A percentile compares a stretch with the other conserved stretches of the same genome.
Conservation (phyloP, 1,284 basidiomycete genomes). For the Wolfiporia cocos region DNA sequence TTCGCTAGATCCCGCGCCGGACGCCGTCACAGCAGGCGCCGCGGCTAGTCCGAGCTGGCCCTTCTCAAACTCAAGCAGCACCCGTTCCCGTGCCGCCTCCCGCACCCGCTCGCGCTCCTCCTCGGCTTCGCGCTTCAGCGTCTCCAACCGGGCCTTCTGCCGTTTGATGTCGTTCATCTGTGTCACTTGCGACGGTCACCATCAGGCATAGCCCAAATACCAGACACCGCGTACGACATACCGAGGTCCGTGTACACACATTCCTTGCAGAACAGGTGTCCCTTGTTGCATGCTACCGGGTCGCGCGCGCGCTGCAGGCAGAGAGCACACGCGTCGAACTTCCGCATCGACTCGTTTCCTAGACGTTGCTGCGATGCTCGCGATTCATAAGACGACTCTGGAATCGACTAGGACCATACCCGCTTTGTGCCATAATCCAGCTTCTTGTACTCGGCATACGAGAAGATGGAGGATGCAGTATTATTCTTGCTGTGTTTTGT, state of each 20-base stretch:
- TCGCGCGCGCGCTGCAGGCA: constrained; percentile 78
- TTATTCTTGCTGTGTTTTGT: constrained; percentile 89
- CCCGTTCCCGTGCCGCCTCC: constrained; percentile 76
- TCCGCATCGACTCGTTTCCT: constrained; percentile 86
- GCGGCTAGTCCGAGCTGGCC: constrained; percentile 65
- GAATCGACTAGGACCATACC: constrained; percentile 37
- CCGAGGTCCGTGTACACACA: constrained; percentile 75
- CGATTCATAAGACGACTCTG: too few species aligned
- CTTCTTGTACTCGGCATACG: constrained; percentile 81
- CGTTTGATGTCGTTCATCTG: constrained; percentile 88
- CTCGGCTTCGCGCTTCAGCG: constrained; percentile 70
- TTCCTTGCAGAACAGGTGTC: constrained; percentile 90
- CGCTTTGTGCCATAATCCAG: constrained; percentile 78
- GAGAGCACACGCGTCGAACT: constrained; percentile 81
- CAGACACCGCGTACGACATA: constrained; percentile 29
- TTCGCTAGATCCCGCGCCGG: constrained; percentile 29
- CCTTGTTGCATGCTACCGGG: constrained; percentile 76
- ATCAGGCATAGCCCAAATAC: neutral
- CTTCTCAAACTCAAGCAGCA: constrained; percentile 82
- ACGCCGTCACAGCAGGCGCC: constrained; percentile 30
- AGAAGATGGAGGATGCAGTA: constrained; percentile 81
- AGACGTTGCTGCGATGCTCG: constrained; percentile 60
- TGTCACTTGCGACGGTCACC: constrained; percentile 43
- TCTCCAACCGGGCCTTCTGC: constrained; percentile 73
- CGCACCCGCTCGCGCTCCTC: constrained; percentile 61